Evolutionary conservation across 2,329 filamentous ascomycete genomes (phyloP), one percentile per base, ranked within the genome.

Genomic region (Venturia aucupariae): DNA sequence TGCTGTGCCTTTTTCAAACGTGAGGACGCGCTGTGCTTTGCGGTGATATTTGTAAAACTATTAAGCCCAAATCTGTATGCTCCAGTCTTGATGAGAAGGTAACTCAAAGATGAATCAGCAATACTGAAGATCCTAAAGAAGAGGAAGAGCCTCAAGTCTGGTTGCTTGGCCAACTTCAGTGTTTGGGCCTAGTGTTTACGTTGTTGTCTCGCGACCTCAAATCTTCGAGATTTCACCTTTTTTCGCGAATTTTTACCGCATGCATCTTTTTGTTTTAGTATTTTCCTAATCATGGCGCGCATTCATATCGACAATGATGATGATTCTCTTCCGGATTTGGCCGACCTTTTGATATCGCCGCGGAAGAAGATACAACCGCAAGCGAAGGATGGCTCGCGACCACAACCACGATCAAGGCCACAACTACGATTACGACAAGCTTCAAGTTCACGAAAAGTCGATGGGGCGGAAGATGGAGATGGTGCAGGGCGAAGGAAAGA

Each of bases 241-340:
- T 57, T 35, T 35, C 3, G 15, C 22, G 30, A 27, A 30, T 19
- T 35, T 57, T 13, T 15, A 30, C 3, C 4, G 27, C 15, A 38
- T 38, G 17, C 35, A 30, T 46, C 24, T 15, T 62, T 11, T 51
- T 62, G n/a, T 24, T 10, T 6, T n/a, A 32, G 15, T 46, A 62
- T 17, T 48, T 1, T 46, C 15, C 11, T 24, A 32, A 38, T 46
- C 7, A 66, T 67, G 65, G 65, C 65, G 24, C 60, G 65, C 13
- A 54, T 67, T 35, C 27, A 65, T 46, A 61, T 65, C n/a, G 51
- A 65, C 27, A 66, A 54, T 32, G 66, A 67, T 30, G 65, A 67
- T 30, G 65, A 66, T 42, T 65, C 66, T 17, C 60, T 69, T 8
- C 68, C 68, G 6, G 67, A 67, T 51, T 55, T 69, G 27, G 62